These are phyloP conservation scores for Harringtonia aguacate DNA, from an alignment of 2,329 filamentous ascomycete genomes.

Conservation along the genomic window DNA sequence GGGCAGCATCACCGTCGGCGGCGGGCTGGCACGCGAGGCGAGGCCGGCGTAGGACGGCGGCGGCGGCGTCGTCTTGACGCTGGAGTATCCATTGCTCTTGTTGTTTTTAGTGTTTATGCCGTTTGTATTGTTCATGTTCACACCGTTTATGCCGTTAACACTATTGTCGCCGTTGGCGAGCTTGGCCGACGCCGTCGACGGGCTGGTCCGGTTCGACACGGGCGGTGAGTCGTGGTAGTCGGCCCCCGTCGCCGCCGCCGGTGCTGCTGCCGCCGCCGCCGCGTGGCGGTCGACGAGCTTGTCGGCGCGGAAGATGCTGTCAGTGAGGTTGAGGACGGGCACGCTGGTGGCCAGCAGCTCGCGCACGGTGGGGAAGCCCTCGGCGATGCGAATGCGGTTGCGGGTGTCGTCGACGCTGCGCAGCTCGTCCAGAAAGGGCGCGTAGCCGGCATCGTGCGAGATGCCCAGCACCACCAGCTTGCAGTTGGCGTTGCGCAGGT, in stretches of 20 bases:
- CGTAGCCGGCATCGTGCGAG: conserved; percentile 51
- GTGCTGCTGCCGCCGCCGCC: not conserved
- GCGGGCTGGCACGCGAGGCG: not conserved
- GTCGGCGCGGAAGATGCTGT: conserved; percentile 41
- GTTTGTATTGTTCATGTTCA: too few species aligned
- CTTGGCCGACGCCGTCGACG: conserved; percentile 4
- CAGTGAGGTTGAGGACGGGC: conserved; percentile 32
- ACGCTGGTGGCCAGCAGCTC: conserved; percentile 37
- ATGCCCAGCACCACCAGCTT: conserved; percentile 50
- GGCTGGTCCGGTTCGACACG: not conserved
- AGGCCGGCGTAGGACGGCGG: not conserved
- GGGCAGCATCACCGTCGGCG: conserved; percentile 25
- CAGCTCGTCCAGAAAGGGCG: conserved; percentile 46
- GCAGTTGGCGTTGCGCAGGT: conserved; percentile 51
- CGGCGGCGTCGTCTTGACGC: too few species aligned
- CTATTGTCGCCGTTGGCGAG: not conserved
- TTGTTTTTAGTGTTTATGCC: too few species aligned
- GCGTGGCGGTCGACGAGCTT: conserved; percentile 32
- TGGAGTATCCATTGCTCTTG: too few species aligned
- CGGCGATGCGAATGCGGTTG: conserved; percentile 39
- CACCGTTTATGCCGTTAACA: not conserved
- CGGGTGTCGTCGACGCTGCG: conserved; percentile 31
- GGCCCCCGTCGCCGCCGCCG: not conserved
- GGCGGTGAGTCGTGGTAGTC: not conserved
- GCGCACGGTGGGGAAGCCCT: conserved; percentile 38